These are phyloP conservation scores for Botrytis paeoniae DNA, from an alignment of 2,329 filamentous ascomycete genomes.

Conservation along the genomic window DNA sequence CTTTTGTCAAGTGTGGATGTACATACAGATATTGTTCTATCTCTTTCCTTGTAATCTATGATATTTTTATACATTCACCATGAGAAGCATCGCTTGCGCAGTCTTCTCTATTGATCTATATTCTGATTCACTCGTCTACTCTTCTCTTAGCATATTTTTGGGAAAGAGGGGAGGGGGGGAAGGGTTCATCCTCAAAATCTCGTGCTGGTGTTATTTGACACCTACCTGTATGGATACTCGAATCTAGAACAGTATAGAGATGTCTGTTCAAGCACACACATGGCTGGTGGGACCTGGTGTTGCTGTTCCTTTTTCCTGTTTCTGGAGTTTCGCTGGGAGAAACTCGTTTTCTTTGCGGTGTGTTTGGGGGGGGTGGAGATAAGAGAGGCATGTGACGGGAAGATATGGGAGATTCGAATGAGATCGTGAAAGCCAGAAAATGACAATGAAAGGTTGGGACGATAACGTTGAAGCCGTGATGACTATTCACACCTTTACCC, in stretches of 20 bases:
- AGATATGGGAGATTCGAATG: background rate
- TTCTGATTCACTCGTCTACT: too few relatives aligned
- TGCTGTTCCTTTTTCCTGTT: background rate
- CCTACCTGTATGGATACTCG: background rate
- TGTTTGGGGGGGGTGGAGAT: background rate
- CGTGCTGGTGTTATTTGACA: background rate
- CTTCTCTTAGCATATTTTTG: background rate
- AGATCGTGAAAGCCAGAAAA: background rate
- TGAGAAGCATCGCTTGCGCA: too few relatives aligned
- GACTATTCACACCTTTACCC: accelerated
- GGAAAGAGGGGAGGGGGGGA: too few relatives aligned
- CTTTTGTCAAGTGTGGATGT: too few relatives aligned
- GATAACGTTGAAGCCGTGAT: background rate
- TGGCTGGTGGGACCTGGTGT: background rate
- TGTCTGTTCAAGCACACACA: accelerated
- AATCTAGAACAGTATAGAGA: background rate
- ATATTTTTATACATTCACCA: too few relatives aligned
- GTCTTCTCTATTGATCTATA: too few relatives aligned
- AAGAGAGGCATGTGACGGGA: background rate
- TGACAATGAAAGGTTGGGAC: background rate
- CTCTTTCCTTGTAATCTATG: too few relatives aligned
- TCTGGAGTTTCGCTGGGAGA: accelerated
- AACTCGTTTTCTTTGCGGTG: background rate
- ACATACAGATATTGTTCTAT: too few relatives aligned
- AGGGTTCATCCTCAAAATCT: background rate